These are phyloP conservation scores for Omphalotus olearius DNA, from an alignment of 1,284 basidiomycete species.

Conservation along the genomic window DNA sequence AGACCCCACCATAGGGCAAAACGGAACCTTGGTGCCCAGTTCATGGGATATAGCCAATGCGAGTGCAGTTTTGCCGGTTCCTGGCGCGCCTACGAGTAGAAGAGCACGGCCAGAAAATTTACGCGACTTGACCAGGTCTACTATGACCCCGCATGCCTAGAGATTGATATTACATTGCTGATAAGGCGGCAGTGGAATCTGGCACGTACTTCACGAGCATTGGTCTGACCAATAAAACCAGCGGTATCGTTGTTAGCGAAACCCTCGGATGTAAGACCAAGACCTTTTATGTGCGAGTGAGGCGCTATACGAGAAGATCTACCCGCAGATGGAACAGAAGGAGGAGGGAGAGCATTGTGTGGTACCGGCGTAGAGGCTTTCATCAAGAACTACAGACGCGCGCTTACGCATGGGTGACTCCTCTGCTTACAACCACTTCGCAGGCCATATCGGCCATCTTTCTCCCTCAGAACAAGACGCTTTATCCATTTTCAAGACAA, in stretches of 20 bases:
- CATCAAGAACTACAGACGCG: background rate
- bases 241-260: constrained; percentile 69
- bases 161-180: constrained; percentile 10
- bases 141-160: constrained; percentile 88
- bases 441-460: constrained; percentile 53
- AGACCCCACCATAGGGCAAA: constrained; percentile 97
- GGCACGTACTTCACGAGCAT: constrained; percentile 79
- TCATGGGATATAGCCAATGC: constrained; percentile 94
- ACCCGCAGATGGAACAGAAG: constrained; percentile 53
- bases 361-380: constrained; percentile 45
- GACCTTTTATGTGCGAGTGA: constrained; percentile 94
- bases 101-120: constrained; percentile 92
- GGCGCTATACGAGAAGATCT: constrained; percentile 86
- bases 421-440: constrained; percentile 23
- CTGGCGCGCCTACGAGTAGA: constrained; percentile 85
- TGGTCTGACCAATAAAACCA: constrained; percentile 90
- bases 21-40: constrained; percentile 91
- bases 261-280: constrained; percentile 87
- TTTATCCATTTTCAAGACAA: constrained; percentile 48
- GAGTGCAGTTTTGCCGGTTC: constrained; percentile 94
- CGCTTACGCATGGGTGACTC: background rate
- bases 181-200: constrained; percentile 4
- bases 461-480: constrained; percentile 41
- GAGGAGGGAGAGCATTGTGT: constrained; percentile 69
- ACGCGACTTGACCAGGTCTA: constrained; percentile 87